These are phyloP conservation scores for Rutstroemia sp. DNA, from an alignment of 2,329 filamentous ascomycete species.

Conservation along the genomic window DNA sequence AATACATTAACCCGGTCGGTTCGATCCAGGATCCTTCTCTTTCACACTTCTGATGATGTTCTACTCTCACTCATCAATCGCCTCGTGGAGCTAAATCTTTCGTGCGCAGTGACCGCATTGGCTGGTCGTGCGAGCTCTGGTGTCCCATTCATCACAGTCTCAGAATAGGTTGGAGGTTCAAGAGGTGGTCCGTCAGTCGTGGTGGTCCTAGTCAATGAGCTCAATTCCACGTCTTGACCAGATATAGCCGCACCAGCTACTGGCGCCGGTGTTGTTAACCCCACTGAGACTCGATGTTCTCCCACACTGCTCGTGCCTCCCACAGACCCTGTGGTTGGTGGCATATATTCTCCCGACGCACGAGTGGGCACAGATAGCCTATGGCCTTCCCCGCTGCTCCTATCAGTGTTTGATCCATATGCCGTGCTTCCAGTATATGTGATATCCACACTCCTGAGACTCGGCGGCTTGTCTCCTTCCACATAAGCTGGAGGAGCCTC, in stretches of 20 bases:
- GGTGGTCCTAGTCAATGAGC: slow-evolving; percentile 5
- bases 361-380: too few species aligned
- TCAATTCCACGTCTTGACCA: slow-evolving; percentile 13
- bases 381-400: too few species aligned
- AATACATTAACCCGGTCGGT: background rate
- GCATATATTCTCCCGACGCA: background rate
- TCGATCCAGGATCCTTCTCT: background rate
- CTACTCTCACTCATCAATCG: slow-evolving; percentile 8
- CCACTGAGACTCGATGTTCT: background rate
- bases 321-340: background rate
- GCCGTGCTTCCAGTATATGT: background rate
- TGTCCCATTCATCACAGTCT: slow-evolving; percentile 11
- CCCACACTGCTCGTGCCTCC: background rate
- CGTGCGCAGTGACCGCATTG: slow-evolving; percentile 11
- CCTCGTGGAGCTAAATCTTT: slow-evolving; percentile 10
- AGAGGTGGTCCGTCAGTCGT: background rate
- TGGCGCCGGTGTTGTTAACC: background rate
- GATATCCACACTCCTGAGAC: slow-evolving; percentile 11
- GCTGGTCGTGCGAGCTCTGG: slow-evolving; percentile 13
- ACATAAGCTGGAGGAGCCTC: slow-evolving; percentile 59
- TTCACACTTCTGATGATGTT: background rate
- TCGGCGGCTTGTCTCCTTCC: slow-evolving; percentile 24
- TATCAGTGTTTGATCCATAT: too few species aligned
- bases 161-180: slow-evolving; percentile 22
- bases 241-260: background rate